Conservation (phyloP, 23 red algal genomes). For the Cyanidium caldarium region DNA sequence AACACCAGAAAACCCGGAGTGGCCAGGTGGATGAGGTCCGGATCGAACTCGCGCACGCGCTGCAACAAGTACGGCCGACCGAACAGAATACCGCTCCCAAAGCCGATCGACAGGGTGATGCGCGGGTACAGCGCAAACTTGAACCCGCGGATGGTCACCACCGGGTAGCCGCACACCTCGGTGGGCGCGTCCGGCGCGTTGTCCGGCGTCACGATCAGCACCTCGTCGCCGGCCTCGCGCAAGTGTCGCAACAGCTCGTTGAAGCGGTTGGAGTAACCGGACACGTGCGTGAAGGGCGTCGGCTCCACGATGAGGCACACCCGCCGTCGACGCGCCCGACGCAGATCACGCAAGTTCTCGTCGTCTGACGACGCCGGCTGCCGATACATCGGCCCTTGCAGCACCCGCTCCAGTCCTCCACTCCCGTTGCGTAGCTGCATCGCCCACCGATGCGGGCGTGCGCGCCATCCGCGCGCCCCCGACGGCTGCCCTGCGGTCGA, state of each 20-base stretch:
- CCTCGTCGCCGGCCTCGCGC: constrained; percentile 62
- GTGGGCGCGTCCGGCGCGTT: constrained; percentile 50
- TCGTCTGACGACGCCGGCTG: neutral
- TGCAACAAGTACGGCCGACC: constrained; percentile 11
- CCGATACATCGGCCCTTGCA: neutral
- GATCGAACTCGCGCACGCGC: constrained; percentile 49
- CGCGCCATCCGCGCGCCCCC: too few species aligned
- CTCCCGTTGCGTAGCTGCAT: too few species aligned
- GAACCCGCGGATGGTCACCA: constrained; percentile 67
- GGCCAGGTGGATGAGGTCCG: constrained; percentile 79
- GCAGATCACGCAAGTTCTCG: neutral
- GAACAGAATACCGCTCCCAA: constrained; percentile 26
- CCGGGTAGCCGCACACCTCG: constrained; percentile 56
- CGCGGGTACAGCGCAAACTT: constrained; percentile 69
- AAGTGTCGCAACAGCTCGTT: constrained; percentile 54
- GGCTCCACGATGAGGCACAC: constrained; percentile 84
- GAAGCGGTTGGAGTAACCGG: constrained; percentile 84
- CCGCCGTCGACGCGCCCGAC: constrained; percentile 22
- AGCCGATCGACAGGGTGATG: constrained; percentile 66
- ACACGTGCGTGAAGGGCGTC: constrained; percentile 84
- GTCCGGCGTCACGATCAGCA: constrained; percentile 79
- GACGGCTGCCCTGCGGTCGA: too few species aligned
- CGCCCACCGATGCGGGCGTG: too few species aligned
- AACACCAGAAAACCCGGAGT: constrained; percentile 87
- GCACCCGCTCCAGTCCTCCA: neutral